These are phyloP conservation scores for Nothomitra cinnamomea DNA, from an alignment of 2,329 filamentous ascomycete species.

Conservation along the genomic window DNA sequence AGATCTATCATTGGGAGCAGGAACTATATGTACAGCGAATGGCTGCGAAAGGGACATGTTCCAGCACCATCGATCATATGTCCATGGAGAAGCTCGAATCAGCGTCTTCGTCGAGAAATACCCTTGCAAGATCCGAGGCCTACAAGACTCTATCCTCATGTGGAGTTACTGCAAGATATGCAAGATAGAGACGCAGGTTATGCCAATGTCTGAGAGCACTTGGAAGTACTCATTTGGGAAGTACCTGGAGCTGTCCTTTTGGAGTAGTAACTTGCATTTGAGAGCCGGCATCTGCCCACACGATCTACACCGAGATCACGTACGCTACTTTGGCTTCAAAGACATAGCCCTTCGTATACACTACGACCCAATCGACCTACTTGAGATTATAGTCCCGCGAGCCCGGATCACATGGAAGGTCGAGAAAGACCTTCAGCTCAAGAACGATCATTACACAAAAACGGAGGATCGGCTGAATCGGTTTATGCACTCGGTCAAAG, in stretches of 20 bases:
- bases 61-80: conserved; percentile 90
- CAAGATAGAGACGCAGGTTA: conserved; percentile 73
- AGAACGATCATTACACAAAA: conserved; percentile 76
- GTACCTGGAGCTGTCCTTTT: conserved; percentile 94
- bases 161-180: conserved; percentile 95
- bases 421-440: conserved; percentile 77
- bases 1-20: conserved; percentile 62
- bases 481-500: conserved; percentile 77
- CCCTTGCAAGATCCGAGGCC: conserved; percentile 43
- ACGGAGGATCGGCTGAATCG: conserved; percentile 67
- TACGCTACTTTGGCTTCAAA: conserved; percentile 80
- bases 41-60: conserved; percentile 78
- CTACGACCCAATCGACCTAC: conserved; percentile 79
- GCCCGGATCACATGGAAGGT: conserved; percentile 94
- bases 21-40: conserved; percentile 62
- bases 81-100: conserved; percentile 86
- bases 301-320: conserved; percentile 80
- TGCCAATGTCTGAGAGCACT: conserved; percentile 80
- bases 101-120: conserved; percentile 76
- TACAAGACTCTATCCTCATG: conserved; percentile 73
- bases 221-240: conserved; percentile 99
- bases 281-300: conserved; percentile 67
- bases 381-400: conserved; percentile 86
- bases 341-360: conserved; percentile 78
- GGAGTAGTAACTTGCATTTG: conserved; percentile 68